Conservation (phyloP, 2,329 filamentous ascomycete genomes). For the Chaetomiaceae sp. region DNA sequence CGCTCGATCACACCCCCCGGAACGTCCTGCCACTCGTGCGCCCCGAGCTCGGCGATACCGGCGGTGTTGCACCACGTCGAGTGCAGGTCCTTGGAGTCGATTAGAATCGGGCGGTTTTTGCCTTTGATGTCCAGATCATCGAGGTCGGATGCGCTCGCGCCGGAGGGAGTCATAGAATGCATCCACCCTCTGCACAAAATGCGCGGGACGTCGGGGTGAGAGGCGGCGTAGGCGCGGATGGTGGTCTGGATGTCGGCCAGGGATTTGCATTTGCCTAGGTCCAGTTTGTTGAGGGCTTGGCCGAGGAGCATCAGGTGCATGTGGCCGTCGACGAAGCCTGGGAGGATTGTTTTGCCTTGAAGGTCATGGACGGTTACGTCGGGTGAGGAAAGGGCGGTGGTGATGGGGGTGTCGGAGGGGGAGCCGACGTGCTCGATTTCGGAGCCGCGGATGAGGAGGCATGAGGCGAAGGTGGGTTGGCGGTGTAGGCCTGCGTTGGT, state of each 20-base stretch:
- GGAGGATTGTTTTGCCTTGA: constrained; percentile 41
- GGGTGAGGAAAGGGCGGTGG: constrained; percentile 26
- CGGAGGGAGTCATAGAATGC: constrained; percentile 50
- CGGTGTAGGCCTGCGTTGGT: constrained; percentile 25
- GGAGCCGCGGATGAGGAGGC: constrained; percentile 35
- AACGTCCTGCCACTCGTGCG: constrained; percentile 43
- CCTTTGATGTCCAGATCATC: constrained; percentile 49
- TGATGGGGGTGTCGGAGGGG: constrained; percentile 30
- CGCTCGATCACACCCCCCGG: constrained; percentile 50
- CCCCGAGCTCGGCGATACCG: constrained; percentile 46
- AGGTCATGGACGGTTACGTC: constrained; percentile 32
- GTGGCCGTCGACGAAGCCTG: constrained; percentile 55
- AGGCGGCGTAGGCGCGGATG: constrained; percentile 42
- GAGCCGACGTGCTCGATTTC: constrained; percentile 36
- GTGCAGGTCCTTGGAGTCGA: constrained; percentile 55
- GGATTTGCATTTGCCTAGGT: constrained; percentile 42
- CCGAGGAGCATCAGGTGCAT: constrained; percentile 54
- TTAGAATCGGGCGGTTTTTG: constrained; percentile 44
- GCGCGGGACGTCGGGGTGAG: constrained; percentile 41
- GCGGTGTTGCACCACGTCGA: constrained; percentile 53
- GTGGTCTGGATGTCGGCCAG: constrained; percentile 45
- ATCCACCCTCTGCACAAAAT: constrained; percentile 54
- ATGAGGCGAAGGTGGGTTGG: constrained; percentile 33
- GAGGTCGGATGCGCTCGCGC: constrained; percentile 37
- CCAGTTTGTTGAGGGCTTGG: constrained; percentile 48